Conservation (phyloP, 345 rosid genomes). For the Eucalyptus globulus region DNA sequence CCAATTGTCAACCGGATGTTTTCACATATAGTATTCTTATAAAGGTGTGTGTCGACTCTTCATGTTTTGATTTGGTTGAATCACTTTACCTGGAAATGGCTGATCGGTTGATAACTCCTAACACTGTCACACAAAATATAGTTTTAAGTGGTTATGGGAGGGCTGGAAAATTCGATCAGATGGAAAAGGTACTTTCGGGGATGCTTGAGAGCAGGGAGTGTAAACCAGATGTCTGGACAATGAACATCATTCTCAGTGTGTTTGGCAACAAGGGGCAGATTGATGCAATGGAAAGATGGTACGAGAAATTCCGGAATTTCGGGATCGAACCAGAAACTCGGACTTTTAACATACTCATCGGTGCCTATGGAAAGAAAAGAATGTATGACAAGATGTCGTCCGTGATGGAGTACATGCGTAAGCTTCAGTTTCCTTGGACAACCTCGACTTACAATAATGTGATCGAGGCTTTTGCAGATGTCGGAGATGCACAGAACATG, state of each 20-base stretch:
- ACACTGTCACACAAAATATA: slow-evolving; percentile 78
- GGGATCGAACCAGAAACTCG: slow-evolving; percentile 86
- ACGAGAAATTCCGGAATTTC: slow-evolving; percentile 67
- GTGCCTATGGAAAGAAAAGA: slow-evolving; percentile 78
- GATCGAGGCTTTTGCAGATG: slow-evolving; percentile 86
- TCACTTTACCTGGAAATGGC: slow-evolving; percentile 56
- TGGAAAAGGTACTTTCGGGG: slow-evolving; percentile 71
- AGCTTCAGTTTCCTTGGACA: slow-evolving; percentile 87
- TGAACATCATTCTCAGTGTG: slow-evolving; percentile 72
- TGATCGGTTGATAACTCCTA: slow-evolving; percentile 54
- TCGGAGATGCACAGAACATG: slow-evolving; percentile 82
- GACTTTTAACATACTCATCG: slow-evolving; percentile 75
- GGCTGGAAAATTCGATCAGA: slow-evolving; percentile 62
- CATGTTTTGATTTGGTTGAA: slow-evolving; percentile 51
- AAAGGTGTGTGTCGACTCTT: slow-evolving; percentile 59
- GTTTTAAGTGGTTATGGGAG: slow-evolving; percentile 87
- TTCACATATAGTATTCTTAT: slow-evolving; percentile 67
- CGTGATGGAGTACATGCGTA: slow-evolving; percentile 91
- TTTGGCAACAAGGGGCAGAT: slow-evolving; percentile 82
- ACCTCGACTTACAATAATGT: slow-evolving; percentile 83
- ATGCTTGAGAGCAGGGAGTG: slow-evolving; percentile 55
- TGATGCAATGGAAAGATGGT: slow-evolving; percentile 88
- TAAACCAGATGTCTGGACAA: slow-evolving; percentile 93
- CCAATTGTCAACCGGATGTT: slow-evolving; percentile 76
- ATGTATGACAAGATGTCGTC: slow-evolving; percentile 93